A percentile compares a stretch with the other conserved stretches of the same genome.
phyloP scores from a whole-genome alignment of 148 eudicot genomes.

The Spergularia bocconei region DNA sequence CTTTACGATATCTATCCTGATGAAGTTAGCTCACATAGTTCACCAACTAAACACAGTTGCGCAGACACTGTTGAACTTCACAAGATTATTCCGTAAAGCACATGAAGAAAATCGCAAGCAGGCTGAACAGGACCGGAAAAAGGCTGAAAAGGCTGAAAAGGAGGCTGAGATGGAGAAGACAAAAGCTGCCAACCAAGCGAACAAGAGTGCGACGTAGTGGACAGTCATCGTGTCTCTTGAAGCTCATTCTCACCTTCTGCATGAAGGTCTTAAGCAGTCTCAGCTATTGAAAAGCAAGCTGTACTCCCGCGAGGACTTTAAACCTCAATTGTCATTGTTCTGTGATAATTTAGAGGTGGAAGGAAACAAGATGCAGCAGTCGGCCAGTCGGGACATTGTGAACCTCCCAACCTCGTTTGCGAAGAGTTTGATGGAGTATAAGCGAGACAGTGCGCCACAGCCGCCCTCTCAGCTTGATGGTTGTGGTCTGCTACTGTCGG shows the following conservation, averaged over 20 bases:
- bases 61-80: slow-evolving; percentile 76
- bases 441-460: slow-evolving; percentile 16
- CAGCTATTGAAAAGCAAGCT: slow-evolving; percentile 15
- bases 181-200: slow-evolving; percentile 45
- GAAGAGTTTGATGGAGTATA: slow-evolving; percentile 24
- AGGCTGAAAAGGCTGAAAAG: slow-evolving; percentile 48
- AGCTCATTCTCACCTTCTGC: background rate
- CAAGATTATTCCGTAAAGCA: slow-evolving; percentile 71
- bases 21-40: slow-evolving; percentile 9
- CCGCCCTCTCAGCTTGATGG: slow-evolving; percentile 4
- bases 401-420: slow-evolving; percentile 17
- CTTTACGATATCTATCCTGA: background rate
- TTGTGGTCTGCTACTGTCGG: slow-evolving; percentile 6
- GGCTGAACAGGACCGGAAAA: slow-evolving; percentile 81
- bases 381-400: slow-evolving; percentile 17
- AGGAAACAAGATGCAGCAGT: slow-evolving; percentile 7
- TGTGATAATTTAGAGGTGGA: background rate
- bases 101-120: slow-evolving; percentile 88
- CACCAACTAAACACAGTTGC: slow-evolving; percentile 50
- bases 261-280: slow-evolving; percentile 13
- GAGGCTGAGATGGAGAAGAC: slow-evolving; percentile 76
- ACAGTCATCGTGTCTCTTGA: slow-evolving; percentile 1
- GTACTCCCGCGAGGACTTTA: slow-evolving; percentile 15
- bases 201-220: slow-evolving; percentile 34
- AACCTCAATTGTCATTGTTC: slow-evolving; percentile 20